These are phyloP conservation scores for Talaromyces funiculosus DNA, from an alignment of 2,329 filamentous ascomycete species.

Conservation along the genomic window DNA sequence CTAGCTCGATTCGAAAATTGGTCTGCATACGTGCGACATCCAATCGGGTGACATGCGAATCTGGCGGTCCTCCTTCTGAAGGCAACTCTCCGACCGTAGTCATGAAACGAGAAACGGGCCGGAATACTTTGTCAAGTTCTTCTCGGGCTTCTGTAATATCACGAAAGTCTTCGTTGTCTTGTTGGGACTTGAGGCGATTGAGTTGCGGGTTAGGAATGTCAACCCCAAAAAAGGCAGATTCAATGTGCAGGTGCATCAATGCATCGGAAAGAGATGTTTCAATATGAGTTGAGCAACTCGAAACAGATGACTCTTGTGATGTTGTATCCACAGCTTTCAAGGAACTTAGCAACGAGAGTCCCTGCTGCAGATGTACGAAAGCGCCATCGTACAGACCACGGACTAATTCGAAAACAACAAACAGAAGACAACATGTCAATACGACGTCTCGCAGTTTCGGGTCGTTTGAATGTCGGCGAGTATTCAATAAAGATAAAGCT, in stretches of 20 bases:
- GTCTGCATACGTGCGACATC: neutral
- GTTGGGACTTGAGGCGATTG: neutral
- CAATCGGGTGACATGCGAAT: neutral
- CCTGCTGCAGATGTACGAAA: conserved; percentile 20
- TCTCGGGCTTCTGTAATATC: conserved; percentile 4
- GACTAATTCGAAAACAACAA: conserved; percentile 22
- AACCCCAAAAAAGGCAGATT: conserved; percentile 15
- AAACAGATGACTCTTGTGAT: neutral
- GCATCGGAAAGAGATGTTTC: conserved; percentile 10
- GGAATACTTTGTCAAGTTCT: neutral
- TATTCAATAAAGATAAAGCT: conserved; percentile 17
- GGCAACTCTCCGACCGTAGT: neutral
- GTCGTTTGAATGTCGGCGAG: conserved; percentile 15
- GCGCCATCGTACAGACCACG: conserved; percentile 20
- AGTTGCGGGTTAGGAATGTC: neutral
- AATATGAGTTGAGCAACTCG: neutral
- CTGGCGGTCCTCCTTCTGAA: neutral
- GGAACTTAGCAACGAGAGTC: conserved; percentile 19
- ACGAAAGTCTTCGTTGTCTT: neutral
- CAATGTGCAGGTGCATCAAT: conserved; percentile 13
- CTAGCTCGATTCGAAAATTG: neutral
- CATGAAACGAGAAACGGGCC: neutral
- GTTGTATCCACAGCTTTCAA: neutral
- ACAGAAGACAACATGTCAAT: conserved; percentile 23
- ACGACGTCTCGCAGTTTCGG: conserved; percentile 17